These are phyloP conservation scores for Coniochaeta pulveracea DNA, from an alignment of 2,329 filamentous ascomycete species.

Conservation along the genomic window DNA sequence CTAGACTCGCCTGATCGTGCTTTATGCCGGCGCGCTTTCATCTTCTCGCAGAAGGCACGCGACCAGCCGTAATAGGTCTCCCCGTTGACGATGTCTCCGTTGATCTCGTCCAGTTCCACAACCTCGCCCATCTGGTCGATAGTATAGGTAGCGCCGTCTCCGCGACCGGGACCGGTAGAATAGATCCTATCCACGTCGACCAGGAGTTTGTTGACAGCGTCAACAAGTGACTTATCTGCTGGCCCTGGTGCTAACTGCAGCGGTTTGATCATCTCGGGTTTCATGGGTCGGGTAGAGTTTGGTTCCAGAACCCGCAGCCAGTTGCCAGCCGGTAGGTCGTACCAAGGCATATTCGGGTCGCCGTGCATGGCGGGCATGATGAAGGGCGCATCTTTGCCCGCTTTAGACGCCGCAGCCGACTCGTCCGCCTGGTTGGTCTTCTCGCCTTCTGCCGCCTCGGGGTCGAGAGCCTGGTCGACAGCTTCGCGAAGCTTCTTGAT, in stretches of 20 bases:
- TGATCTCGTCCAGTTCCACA: slow-evolving; percentile 53
- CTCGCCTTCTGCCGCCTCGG: slow-evolving; percentile 22
- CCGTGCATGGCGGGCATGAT: slow-evolving; percentile 69
- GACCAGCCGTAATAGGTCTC: slow-evolving; percentile 89
- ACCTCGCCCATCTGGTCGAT: slow-evolving; percentile 67
- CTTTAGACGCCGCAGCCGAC: slow-evolving; percentile 15
- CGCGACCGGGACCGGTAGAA: slow-evolving; percentile 32
- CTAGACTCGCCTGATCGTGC: slow-evolving; percentile 11
- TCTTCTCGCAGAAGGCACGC: slow-evolving; percentile 65
- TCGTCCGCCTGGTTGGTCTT: slow-evolving; percentile 7
- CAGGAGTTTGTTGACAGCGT: slow-evolving; percentile 60
- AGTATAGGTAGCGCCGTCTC: slow-evolving; percentile 41
- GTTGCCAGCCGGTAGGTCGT: slow-evolving; percentile 73
- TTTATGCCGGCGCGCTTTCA: slow-evolving; percentile 47
- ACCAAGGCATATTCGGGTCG: slow-evolving; percentile 61
- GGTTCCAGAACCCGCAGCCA: slow-evolving; percentile 70
- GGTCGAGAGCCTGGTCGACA: slow-evolving; percentile 31
- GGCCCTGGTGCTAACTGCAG: slow-evolving; percentile 59
- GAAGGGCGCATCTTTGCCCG: slow-evolving; percentile 50
- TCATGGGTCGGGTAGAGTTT: slow-evolving; percentile 65
- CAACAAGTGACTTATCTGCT: slow-evolving; percentile 52
- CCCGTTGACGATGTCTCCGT: slow-evolving; percentile 50
- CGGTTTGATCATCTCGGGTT: slow-evolving; percentile 57
- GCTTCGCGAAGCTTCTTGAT: slow-evolving; percentile 48
- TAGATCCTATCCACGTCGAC: slow-evolving; percentile 61